Conservation (phyloP, 176 grass and related monocot species). For the Saccharum officinarum region DNA sequence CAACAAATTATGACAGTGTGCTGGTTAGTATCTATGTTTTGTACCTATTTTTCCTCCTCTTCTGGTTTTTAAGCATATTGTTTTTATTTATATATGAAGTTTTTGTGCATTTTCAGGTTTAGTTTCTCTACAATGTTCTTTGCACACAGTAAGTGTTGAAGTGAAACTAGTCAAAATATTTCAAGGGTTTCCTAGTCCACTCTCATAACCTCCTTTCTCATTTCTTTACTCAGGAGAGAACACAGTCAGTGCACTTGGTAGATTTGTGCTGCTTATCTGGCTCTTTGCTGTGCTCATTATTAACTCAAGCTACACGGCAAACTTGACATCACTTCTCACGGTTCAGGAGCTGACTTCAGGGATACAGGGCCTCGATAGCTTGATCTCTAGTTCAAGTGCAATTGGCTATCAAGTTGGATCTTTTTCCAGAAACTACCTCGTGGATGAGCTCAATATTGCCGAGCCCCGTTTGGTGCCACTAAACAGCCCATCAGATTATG, state of each 20-base stretch:
- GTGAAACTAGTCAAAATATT: conserved; percentile 16
- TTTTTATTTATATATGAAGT: conserved; percentile 17
- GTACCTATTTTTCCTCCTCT: not conserved
- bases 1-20: conserved; percentile 81
- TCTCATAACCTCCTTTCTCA: conserved; percentile 38
- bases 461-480: conserved; percentile 61
- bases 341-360: conserved; percentile 84
- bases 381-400: conserved; percentile 56
- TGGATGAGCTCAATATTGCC: conserved; percentile 58
- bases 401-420: conserved; percentile 87
- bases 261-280: conserved; percentile 83
- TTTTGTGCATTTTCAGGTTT: conserved; percentile 72
- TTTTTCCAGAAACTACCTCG: conserved; percentile 76
- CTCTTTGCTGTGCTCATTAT: conserved; percentile 89
- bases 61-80: not conserved
- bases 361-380: conserved; percentile 70
- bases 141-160: conserved; percentile 67
- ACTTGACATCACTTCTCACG: conserved; percentile 92
- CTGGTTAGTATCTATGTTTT: conserved; percentile 55
- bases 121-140: conserved; percentile 96
- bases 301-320: conserved; percentile 93
- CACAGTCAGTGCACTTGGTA: conserved; percentile 77
- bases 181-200: conserved; percentile 15
- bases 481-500: conserved; percentile 71
- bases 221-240: conserved; percentile 81